Conservation (phyloP, 306 rosid species). For the Fragaria ananassa region DNA sequence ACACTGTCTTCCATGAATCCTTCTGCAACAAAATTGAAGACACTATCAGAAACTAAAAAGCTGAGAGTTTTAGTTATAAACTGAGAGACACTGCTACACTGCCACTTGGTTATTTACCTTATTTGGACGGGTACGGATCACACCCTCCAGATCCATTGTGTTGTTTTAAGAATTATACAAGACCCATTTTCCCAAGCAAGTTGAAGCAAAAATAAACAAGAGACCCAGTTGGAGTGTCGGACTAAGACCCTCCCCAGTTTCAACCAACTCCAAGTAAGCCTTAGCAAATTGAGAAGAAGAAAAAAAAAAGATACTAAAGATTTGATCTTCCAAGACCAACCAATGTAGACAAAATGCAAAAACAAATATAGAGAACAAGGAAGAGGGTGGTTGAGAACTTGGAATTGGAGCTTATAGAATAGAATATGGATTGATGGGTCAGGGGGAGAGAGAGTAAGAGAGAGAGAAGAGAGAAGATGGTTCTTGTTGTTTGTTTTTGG, state of each 20-base stretch:
- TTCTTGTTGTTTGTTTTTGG: neutral
- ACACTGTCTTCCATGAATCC: constrained; percentile 79
- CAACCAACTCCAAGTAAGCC: constrained; percentile 26
- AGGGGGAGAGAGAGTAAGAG: constrained; percentile 1
- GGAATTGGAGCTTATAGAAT: constrained; percentile 30
- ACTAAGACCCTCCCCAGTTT: constrained; percentile 37
- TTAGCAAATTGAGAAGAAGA: neutral
- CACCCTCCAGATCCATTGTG: constrained; percentile 78
- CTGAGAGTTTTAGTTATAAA: constrained; percentile 20
- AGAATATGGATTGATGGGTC: constrained; percentile 34
- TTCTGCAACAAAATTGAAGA: constrained; percentile 44
- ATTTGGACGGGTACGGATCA: constrained; percentile 42
- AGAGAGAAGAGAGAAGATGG: neutral
- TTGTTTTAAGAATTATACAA: constrained; percentile 27
- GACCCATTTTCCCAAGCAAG: constrained; percentile 35
- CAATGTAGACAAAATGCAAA: constrained; percentile 57
- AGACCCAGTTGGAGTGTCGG: constrained; percentile 32
- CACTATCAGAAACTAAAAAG: constrained; percentile 17
- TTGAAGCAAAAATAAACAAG: constrained; percentile 24
- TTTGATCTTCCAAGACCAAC: constrained; percentile 29
- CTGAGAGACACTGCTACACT: neutral
- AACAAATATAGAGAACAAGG: constrained; percentile 27
- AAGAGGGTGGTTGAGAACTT: constrained; percentile 34
- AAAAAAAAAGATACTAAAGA: neutral
- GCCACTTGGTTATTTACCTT: constrained; percentile 54